These are phyloP conservation scores for Gaertneriomyces sp. DNA, from an alignment of 192 early-diverging fungal species.

Conservation along the genomic window DNA sequence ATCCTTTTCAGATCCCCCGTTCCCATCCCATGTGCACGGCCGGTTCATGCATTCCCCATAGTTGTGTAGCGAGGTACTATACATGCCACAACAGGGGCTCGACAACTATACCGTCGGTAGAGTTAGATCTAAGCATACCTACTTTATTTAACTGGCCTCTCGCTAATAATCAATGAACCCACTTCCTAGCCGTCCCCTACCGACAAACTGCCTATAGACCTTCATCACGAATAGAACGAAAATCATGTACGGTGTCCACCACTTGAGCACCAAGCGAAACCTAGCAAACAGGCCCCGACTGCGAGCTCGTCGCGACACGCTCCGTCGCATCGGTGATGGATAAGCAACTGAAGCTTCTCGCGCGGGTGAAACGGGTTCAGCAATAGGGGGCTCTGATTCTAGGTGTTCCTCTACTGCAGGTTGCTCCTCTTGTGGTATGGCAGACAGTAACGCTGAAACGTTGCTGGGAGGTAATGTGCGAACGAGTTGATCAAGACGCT, in stretches of 20 bases:
- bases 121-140: too few species aligned
- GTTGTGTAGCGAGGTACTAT: too few species aligned
- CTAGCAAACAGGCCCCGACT: slow-evolving; percentile 4
- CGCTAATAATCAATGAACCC: not conserved
- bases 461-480: not conserved
- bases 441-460: not conserved
- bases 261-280: slow-evolving; percentile 12
- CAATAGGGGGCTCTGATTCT: not conserved
- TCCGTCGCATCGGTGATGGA: not conserved
- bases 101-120: too few species aligned
- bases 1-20: too few species aligned
- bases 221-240: slow-evolving; percentile 15
- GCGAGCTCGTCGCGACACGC: not conserved
- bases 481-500: slow-evolving; percentile 15
- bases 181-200: not conserved
- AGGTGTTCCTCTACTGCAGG: not conserved
- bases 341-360: not conserved
- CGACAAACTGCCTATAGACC: not conserved
- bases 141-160: too few species aligned
- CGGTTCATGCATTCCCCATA: too few species aligned
- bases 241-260: slow-evolving; percentile 25
- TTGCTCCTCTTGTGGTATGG: not conserved
- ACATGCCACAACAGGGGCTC: too few species aligned
- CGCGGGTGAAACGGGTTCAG: not conserved
- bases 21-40: too few species aligned